These are phyloP conservation scores for Encephalitozoon romaleae DNA, from an alignment of 371 early-diverging fungal species.

Conservation along the genomic window DNA sequence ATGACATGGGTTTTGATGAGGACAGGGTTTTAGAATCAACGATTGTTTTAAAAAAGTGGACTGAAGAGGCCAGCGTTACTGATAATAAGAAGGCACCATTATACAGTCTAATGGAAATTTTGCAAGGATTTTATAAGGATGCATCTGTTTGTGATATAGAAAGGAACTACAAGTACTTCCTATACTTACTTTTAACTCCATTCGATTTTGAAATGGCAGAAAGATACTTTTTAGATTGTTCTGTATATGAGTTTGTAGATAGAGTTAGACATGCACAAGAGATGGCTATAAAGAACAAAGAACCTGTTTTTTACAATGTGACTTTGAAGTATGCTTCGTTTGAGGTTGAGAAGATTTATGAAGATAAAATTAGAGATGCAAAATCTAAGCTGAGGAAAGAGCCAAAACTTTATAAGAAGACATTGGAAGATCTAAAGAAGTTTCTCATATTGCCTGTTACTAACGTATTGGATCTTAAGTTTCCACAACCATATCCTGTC, in stretches of 20 bases:
- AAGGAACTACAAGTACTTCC: constrained; percentile 38
- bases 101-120: neutral
- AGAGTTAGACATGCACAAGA: constrained; percentile 28
- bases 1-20: too few relatives aligned
- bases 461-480: constrained; percentile 17
- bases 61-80: neutral
- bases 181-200: constrained; percentile 14
- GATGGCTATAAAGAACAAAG: neutral
- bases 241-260: constrained; percentile 44
- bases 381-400: constrained; percentile 31
- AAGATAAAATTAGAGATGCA: constrained; percentile 13
- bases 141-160: neutral
- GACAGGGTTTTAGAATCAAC: neutral
- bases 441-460: constrained; percentile 36
- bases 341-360: constrained; percentile 29
- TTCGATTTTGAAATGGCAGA: constrained; percentile 10
- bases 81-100: neutral
- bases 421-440: constrained; percentile 3
- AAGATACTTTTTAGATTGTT: constrained; percentile 38
- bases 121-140: constrained; percentile 12
- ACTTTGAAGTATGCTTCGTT: constrained; percentile 38
- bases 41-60: neutral
- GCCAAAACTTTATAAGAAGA: constrained; percentile 26
- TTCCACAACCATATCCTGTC: constrained; percentile 14
- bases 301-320: constrained; percentile 26